Evolutionary conservation across 2,329 filamentous ascomycete species (phyloP).

Genomic region (Diaporthe aspalathi): DNA sequence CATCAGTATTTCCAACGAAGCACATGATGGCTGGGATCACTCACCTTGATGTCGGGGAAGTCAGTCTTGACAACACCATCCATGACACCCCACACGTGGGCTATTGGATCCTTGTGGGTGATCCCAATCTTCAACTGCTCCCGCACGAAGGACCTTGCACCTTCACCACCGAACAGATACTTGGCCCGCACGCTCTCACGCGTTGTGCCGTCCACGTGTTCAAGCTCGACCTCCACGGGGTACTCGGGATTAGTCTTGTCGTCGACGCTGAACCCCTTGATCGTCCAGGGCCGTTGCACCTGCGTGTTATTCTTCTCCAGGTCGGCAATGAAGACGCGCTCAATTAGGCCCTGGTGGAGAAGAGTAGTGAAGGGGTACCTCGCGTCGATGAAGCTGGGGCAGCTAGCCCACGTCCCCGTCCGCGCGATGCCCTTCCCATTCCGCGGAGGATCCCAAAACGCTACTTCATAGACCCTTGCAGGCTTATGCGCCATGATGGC

Average conservation of each 20-base stretch:
- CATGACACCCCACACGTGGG: slow-evolving; percentile 81
- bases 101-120: slow-evolving; percentile 75
- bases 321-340: slow-evolving; percentile 76
- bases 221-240: slow-evolving; percentile 82
- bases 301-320: slow-evolving; percentile 69
- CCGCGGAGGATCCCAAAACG: slow-evolving; percentile 75
- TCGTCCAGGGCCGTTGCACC: slow-evolving; percentile 74
- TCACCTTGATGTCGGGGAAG: slow-evolving; percentile 80
- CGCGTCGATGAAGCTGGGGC: slow-evolving; percentile 83
- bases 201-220: slow-evolving; percentile 78
- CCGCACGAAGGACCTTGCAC: slow-evolving; percentile 74
- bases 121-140: slow-evolving; percentile 76
- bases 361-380: slow-evolving; percentile 78
- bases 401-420: slow-evolving; percentile 85
- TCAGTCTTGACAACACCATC: slow-evolving; percentile 78
- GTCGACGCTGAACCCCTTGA: slow-evolving; percentile 70
- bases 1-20: background rate
- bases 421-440: slow-evolving; percentile 69
- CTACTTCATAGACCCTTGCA: slow-evolving; percentile 84
- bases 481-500: slow-evolving; percentile 89
- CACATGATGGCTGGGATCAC: slow-evolving; percentile 32
- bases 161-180: slow-evolving; percentile 79
- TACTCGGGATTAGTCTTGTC: slow-evolving; percentile 70
- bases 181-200: slow-evolving; percentile 76
- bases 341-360: slow-evolving; percentile 78